These are phyloP conservation scores for Ophiocordyceps camponoti-rufipedis DNA, from an alignment of 2,329 filamentous ascomycete genomes.

Conservation along the genomic window DNA sequence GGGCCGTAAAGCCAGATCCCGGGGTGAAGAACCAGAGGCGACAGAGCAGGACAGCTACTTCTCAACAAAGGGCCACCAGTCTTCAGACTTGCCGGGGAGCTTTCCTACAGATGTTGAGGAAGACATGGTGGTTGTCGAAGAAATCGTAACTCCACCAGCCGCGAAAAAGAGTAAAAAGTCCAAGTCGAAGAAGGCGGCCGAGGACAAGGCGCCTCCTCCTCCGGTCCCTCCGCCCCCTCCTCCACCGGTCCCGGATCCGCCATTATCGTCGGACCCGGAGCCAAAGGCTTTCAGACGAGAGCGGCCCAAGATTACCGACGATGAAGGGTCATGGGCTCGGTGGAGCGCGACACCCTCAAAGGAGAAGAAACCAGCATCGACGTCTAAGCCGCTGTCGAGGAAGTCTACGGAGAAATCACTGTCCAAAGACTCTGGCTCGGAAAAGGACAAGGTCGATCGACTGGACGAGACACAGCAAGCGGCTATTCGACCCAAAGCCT, in stretches of 20 bases:
- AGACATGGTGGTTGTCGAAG: constrained; percentile 30
- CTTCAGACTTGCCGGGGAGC: constrained; percentile 24
- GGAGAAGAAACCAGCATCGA: constrained; percentile 36
- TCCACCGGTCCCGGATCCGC: constrained; percentile 26
- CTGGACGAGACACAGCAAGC: constrained; percentile 23
- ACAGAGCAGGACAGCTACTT: constrained; percentile 12
- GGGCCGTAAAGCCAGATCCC: constrained; percentile 19
- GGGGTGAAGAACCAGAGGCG: constrained; percentile 16
- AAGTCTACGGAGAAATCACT: constrained; percentile 34
- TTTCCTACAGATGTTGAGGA: constrained; percentile 36
- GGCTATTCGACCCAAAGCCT: constrained; percentile 34
- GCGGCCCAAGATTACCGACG: constrained; percentile 57
- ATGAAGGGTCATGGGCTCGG: constrained; percentile 54
- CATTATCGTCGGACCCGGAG: constrained; percentile 33
- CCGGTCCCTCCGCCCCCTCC: constrained; percentile 3
- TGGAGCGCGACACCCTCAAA: constrained; percentile 39
- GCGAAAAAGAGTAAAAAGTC: constrained; percentile 18
- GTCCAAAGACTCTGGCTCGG: constrained; percentile 56
- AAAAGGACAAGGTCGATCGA: constrained; percentile 50
- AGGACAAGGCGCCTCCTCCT: constrained; percentile 2
- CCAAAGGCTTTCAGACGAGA: constrained; percentile 52
- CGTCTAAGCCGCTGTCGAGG: constrained; percentile 40
- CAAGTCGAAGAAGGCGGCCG: constrained; percentile 6
- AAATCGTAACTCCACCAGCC: constrained; percentile 24
- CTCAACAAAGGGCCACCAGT: constrained; percentile 13